phyloP scores from a whole-genome alignment of 2,329 filamentous ascomycete species.

The Hawksworthiomyces lignivorus region DNA sequence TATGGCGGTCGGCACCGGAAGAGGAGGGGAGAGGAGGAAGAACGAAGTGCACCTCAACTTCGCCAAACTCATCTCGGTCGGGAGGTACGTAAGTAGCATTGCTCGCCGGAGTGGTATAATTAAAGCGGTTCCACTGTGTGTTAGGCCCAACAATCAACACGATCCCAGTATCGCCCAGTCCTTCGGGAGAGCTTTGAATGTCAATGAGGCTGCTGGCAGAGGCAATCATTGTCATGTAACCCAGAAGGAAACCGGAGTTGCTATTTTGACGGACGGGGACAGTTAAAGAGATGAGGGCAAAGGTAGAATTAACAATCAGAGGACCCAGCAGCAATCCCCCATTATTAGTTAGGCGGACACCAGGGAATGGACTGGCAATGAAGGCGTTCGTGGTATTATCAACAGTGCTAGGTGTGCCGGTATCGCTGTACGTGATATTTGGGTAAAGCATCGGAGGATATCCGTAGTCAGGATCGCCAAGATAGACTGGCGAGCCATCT shows the following conservation, averaged over 20 bases:
- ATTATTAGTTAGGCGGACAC: slow-evolving; percentile 40
- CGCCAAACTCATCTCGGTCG: slow-evolving; percentile 29
- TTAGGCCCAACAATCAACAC: slow-evolving; percentile 64
- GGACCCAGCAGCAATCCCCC: slow-evolving; percentile 69
- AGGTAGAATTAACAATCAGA: slow-evolving; percentile 61
- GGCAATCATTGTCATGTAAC: slow-evolving; percentile 77
- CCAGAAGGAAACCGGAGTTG: slow-evolving; percentile 56
- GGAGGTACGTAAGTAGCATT: slow-evolving; percentile 37
- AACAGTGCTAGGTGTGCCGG: slow-evolving; percentile 31
- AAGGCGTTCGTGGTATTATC: slow-evolving; percentile 34
- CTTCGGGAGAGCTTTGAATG: slow-evolving; percentile 57
- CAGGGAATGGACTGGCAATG: slow-evolving; percentile 42
- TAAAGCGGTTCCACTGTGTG: slow-evolving; percentile 58
- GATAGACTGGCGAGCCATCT: slow-evolving; percentile 49
- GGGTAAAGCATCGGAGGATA: slow-evolving; percentile 70
- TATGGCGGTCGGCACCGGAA: slow-evolving; percentile 41
- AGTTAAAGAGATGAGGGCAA: slow-evolving; percentile 73
- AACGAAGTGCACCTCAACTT: slow-evolving; percentile 48
- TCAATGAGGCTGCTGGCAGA: slow-evolving; percentile 57
- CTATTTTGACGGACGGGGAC: slow-evolving; percentile 66
- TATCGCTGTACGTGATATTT: slow-evolving; percentile 60
- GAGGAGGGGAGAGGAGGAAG: slow-evolving; percentile 41
- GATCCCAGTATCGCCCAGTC: slow-evolving; percentile 61
- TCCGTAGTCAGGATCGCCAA: slow-evolving; percentile 57
- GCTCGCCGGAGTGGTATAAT: slow-evolving; percentile 33